Evolutionary conservation across 768 basidiomycete genomes (phyloP), one percentile per base, ranked within the genome.

Genomic region (Suillus occidentalis): DNA sequence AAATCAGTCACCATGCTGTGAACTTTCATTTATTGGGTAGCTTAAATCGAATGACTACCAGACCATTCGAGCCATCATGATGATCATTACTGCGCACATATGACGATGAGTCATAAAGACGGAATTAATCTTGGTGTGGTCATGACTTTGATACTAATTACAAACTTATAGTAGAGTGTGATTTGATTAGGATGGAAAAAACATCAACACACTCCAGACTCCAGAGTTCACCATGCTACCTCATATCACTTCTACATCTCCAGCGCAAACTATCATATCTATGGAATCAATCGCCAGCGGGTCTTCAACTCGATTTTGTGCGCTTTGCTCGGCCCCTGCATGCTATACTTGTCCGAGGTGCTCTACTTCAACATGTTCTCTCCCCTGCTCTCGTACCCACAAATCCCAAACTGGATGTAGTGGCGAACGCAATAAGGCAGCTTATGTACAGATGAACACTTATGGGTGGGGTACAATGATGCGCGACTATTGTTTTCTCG

Each of bases 381-480:
- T 87, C 4, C 72, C 80, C 1, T 95, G 93, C 72, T 88, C 91
- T 9, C 77, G 76, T 8, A 69, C 77, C n/a, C 93, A 95, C 80
- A 95, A 94, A 74, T 68, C 79, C 13, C 66, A 74, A 18, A 82
- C 80, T 18, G 82, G 82, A 16, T 95, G 93, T 72, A 83, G 85
- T 0, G 94, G 93, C 13, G 79, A 86, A 65, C 88, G 93, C 62
- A 83, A 95, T 78, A 89, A 88, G 71, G 86, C 81, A 0, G 83
- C 83, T 3, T 93, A 88, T 72, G 86, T 95, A 18, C 85, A 90
- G 14, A 89, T 95, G 87, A 94, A 92, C 69, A 73, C 87, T 69
- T 97, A 94, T 71, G 85, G 86, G 6, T 94, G 91, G 86, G 92
- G 93, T 10, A 83, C 85, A 34, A 89, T 97, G 88, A 91, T 94